Base-by-base conservation (phyloP, 2,329 filamentous ascomycete species). In the Colletotrichum neosansevieriae region DNA sequence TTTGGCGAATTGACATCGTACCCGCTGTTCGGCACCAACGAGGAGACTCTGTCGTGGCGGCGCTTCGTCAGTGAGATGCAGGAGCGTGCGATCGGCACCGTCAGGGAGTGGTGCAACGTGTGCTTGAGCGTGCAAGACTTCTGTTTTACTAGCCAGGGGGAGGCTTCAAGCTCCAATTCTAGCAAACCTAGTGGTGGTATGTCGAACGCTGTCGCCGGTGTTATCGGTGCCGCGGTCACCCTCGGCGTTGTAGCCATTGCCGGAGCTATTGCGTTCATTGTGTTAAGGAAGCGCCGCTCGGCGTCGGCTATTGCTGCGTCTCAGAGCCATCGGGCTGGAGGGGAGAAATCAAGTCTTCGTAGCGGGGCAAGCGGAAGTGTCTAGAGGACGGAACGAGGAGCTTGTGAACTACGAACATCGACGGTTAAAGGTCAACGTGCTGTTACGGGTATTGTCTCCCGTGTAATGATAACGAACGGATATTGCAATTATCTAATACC, bases 141-240 rank as follows among this genome's bases (percentile, higher is more conserved):
- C 67, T 79, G 78, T 24, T 75, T 76, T 5, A 76, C 75, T 2
- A 79, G 77, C 67, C 62, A 71, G 13, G 67, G 74, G 1, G 73
- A 72, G 2, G 65, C 69, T 3, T 53, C 45, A n/a, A 67, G 57
- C 24, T 58, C 70, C 1, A 42, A 24, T 6, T 38, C 51, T 32
- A 12, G 42, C 17, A 53, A 45, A 17, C 60, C 68, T 11, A 65
- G 57, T 10, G 61, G 71, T 1, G 73, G 74, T 34, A 76, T 79
- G 71, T 79, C 77, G 4, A 77, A 76, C n/a, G 71, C 72, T 4
- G 75, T 79, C 6, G 77, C 76, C 2, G 77, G 77, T 44, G 76
- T 77, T 2, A 76, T 78, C 21, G 77, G 76, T 15, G 76, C 77
- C 3, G 70, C 77, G 69, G 75, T 78, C 2, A 77, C 76, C 3